Percentiles rank a stretch among this genome's conserved stretches.
Conservation (phyloP, 1,139 yeast genomes). For the Magnusiomyces fungicola region DNA sequence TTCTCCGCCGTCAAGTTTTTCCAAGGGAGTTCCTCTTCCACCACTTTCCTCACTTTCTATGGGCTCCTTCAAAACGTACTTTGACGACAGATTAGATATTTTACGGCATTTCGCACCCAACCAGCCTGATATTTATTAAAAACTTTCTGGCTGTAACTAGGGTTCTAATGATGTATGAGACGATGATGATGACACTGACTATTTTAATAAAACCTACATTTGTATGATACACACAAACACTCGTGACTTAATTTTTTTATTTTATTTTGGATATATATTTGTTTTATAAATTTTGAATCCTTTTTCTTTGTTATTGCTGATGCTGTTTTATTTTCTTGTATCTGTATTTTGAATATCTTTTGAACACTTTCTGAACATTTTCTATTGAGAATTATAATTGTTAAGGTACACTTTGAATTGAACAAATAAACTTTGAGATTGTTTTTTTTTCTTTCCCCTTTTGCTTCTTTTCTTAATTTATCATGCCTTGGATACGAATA, state of each 20-base stretch:
- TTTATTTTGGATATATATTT: background rate
- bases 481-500: too few species aligned
- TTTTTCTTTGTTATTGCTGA: background rate
- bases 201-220: too few species aligned
- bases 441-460: background rate
- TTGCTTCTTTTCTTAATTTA: too few species aligned
- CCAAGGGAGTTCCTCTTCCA: background rate
- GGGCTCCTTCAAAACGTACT: conserved; percentile 25
- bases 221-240: too few species aligned
- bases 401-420: too few species aligned
- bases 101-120: conserved; percentile 15
- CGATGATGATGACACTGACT: too few species aligned
- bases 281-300: background rate
- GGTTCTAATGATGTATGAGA: too few species aligned
- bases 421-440: background rate
- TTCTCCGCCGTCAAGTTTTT: background rate
- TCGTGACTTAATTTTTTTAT: too few species aligned
- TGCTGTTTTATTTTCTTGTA: background rate
- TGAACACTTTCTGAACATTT: too few species aligned
- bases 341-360: too few species aligned
- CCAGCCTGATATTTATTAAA: background rate
- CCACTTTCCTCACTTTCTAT: conserved; percentile 11
- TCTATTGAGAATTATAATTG: too few species aligned
- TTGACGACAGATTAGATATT: conserved; percentile 26
- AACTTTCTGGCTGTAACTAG: too few species aligned